Conservation (phyloP, 768 basidiomycete species). For the Chalciporus chontae region DNA sequence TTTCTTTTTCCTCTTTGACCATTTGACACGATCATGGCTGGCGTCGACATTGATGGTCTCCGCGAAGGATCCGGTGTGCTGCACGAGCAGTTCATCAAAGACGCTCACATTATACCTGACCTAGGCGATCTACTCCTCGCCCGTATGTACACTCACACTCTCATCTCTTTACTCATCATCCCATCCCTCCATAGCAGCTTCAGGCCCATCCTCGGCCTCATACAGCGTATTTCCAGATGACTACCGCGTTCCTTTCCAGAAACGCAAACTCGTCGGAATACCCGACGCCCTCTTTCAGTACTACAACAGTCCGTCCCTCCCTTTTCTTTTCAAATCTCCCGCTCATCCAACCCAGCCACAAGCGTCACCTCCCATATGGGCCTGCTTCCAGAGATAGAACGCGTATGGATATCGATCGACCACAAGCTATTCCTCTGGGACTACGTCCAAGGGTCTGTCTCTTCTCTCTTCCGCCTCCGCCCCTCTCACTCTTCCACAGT, state of each 20-base stretch:
- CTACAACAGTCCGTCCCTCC: conserved; percentile 59
- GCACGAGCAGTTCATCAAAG: conserved; percentile 66
- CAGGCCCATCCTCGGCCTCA: conserved; percentile 65
- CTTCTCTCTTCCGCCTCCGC: neutral
- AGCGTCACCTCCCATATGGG: conserved; percentile 83
- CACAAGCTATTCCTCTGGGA: conserved; percentile 96
- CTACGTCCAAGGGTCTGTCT: conserved; percentile 82
- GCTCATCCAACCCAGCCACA: conserved; percentile 42
- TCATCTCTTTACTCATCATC: neutral
- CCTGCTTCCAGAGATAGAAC: conserved; percentile 86
- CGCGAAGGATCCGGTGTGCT: conserved; percentile 65
- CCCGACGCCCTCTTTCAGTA: conserved; percentile 77
- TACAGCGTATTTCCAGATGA: conserved; percentile 80
- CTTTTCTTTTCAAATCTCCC: neutral
- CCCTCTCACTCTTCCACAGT: conserved; percentile 36
- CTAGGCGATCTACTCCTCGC: conserved; percentile 63
- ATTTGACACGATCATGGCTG: conserved; percentile 16
- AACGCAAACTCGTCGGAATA: conserved; percentile 69
- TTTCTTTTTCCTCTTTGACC: neutral
- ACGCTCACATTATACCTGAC: conserved; percentile 73
- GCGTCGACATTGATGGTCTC: conserved; percentile 58
- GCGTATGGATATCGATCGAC: conserved; percentile 94
- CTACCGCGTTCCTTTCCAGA: conserved; percentile 75
- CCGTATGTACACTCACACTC: conserved; percentile 37
- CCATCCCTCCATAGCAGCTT: conserved; percentile 37